phyloP scores from a whole-genome alignment of 495 filamentous ascomycete species.

The Lepraria neglecta region DNA sequence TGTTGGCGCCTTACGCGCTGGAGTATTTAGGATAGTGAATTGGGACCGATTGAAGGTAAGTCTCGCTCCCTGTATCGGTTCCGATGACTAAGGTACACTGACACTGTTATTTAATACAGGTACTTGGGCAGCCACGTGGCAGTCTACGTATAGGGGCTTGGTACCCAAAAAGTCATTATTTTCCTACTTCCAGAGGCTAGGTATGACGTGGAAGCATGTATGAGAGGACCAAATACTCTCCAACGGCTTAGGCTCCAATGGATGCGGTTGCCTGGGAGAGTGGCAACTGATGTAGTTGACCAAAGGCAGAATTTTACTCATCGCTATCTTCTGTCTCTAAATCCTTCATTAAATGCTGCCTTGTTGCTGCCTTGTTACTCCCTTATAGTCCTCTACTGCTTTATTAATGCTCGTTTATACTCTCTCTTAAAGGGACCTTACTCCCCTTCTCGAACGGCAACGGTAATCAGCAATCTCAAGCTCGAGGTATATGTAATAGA shows the following conservation, averaged over 20 bases:
- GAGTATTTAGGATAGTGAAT: constrained; percentile 41
- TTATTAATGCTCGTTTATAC: too few species aligned
- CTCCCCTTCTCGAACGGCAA: too few species aligned
- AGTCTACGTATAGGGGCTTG: constrained; percentile 38
- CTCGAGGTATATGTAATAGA: too few species aligned
- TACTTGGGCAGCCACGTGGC: constrained; percentile 44
- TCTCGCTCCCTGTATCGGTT: background rate
- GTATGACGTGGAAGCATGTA: constrained; percentile 38
- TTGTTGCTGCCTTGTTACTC: too few species aligned
- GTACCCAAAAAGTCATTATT: constrained; percentile 46
- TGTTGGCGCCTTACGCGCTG: constrained; percentile 41
- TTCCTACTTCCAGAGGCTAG: constrained; percentile 46
- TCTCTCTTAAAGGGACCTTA: too few species aligned
- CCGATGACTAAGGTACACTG: constrained; percentile 8
- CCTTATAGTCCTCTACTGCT: too few species aligned
- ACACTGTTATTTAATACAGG: constrained; percentile 25
- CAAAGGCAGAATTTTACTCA: too few species aligned
- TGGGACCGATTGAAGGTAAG: constrained; percentile 44
- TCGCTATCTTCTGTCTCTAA: too few species aligned
- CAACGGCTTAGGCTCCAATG: background rate
- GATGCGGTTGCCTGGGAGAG: background rate
- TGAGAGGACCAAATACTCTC: constrained; percentile 1
- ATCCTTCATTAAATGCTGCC: too few species aligned
- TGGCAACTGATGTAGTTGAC: too few species aligned
- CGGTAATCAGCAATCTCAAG: too few species aligned